Percentiles rank a stretch among this genome's conserved stretches.
Evolutionary conservation across 495 filamentous ascomycete genomes (phyloP).

Genomic region (Hypoxylon crocopeplum): DNA sequence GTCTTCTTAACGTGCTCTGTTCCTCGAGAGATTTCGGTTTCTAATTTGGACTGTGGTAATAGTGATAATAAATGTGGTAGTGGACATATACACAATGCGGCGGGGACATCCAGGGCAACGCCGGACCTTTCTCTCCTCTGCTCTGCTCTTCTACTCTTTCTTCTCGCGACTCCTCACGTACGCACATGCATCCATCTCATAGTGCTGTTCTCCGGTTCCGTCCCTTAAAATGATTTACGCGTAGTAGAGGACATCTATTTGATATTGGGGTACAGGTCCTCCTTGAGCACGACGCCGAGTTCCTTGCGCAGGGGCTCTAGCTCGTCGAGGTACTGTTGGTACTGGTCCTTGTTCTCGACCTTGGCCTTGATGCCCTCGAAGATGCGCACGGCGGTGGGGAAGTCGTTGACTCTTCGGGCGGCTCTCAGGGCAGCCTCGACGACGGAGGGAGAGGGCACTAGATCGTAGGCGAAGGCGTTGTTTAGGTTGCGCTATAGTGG

Average conservation of each 20-base stretch:
- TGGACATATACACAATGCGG: constrained; percentile 42
- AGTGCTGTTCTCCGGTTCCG: constrained; percentile 9
- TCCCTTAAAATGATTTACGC: neutral
- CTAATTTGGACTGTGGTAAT: constrained; percentile 22
- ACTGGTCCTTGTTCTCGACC: constrained; percentile 97
- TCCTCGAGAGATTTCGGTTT: constrained; percentile 13
- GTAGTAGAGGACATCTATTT: constrained; percentile 49
- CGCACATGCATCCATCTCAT: neutral
- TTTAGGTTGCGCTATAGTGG: constrained; percentile 89
- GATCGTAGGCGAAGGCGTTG: constrained; percentile 99
- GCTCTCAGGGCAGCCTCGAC: constrained; percentile 89
- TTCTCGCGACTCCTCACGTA: neutral
- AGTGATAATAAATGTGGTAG: constrained; percentile 14
- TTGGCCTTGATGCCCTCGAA: constrained; percentile 99
- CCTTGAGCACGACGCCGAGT: constrained; percentile 87
- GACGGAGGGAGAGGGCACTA: constrained; percentile 93
- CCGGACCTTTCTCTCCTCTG: constrained; percentile 13
- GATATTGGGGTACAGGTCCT: constrained; percentile 89
- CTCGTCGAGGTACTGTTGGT: constrained; percentile 94
- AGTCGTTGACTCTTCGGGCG: constrained; percentile 96
- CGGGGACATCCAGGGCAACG: constrained; percentile 23
- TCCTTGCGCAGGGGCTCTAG: constrained; percentile 93
- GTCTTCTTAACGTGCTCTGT: neutral
- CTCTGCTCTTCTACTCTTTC: neutral
- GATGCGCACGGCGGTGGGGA: constrained; percentile 94